A percentile compares a stretch with the other conserved stretches of the same genome.
These are phyloP conservation scores for Mycena galericulata DNA, from an alignment of 768 basidiomycete species.

Conservation along the genomic window DNA sequence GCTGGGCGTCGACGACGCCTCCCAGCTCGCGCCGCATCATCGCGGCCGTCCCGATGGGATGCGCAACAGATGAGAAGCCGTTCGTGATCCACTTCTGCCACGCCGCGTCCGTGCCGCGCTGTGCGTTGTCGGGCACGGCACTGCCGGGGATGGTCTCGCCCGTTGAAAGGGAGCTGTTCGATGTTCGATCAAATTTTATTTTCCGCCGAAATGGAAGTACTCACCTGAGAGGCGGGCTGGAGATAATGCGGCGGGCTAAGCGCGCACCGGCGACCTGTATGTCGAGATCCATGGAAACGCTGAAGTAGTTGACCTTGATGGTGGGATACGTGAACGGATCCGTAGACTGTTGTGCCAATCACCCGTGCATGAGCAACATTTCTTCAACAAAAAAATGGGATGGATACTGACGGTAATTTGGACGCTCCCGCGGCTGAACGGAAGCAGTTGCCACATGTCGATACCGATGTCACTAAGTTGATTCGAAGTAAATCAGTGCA, in stretches of 20 bases:
- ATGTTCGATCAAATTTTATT: background rate
- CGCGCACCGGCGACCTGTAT: conserved; percentile 63
- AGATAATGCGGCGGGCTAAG: conserved; percentile 56
- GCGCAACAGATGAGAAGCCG: conserved; percentile 58
- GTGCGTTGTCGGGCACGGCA: conserved; percentile 55
- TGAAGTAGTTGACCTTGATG: conserved; percentile 65
- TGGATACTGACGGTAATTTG: conserved; percentile 44
- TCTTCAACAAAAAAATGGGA: background rate
- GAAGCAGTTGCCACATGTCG: conserved; percentile 65
- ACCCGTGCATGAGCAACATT: background rate
- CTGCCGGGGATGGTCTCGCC: conserved; percentile 59
- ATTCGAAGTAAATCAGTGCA: background rate
- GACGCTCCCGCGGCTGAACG: conserved; percentile 61
- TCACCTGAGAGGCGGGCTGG: conserved; percentile 55
- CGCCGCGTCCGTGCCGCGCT: conserved; percentile 56
- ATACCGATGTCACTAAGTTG: conserved; percentile 58
- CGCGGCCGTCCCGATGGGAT: conserved; percentile 63
- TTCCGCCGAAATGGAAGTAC: conserved; percentile 5
- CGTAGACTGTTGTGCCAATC: conserved; percentile 57
- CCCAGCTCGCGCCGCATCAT: conserved; percentile 54
- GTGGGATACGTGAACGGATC: conserved; percentile 61
- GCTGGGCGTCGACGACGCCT: conserved; percentile 60
- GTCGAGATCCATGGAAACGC: conserved; percentile 59
- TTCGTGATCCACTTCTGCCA: conserved; percentile 61
- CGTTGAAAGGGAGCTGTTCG: conserved; percentile 49